These are phyloP conservation scores for Fusarium pilosicola DNA, from an alignment of 2,329 filamentous ascomycete genomes.

Conservation along the genomic window DNA sequence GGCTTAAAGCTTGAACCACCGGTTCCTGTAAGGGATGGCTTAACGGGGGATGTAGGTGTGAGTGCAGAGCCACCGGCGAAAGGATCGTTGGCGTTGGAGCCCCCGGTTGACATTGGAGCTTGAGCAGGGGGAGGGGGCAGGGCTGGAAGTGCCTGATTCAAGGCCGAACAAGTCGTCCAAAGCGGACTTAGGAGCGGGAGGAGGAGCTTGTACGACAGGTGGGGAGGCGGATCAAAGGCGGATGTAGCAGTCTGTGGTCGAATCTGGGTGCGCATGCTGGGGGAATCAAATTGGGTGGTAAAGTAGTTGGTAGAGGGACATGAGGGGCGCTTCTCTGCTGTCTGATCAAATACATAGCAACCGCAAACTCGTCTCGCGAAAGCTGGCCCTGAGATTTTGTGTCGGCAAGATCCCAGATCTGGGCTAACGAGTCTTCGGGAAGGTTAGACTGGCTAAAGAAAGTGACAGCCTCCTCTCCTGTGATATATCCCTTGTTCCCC, in stretches of 20 bases:
- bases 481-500: slow-evolving; percentile 82
- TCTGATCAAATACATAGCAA: slow-evolving; percentile 96
- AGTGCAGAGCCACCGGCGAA: slow-evolving; percentile 64
- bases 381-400: slow-evolving; percentile 90
- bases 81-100: slow-evolving; percentile 72
- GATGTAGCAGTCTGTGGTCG: slow-evolving; percentile 62
- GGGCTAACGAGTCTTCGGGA: slow-evolving; percentile 86
- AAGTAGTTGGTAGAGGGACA: slow-evolving; percentile 73
- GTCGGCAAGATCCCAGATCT: slow-evolving; percentile 97
- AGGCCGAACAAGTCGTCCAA: slow-evolving; percentile 94
- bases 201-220: slow-evolving; percentile 50
- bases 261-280: slow-evolving; percentile 77
- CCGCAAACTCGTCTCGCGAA: slow-evolving; percentile 90
- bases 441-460: slow-evolving; percentile 95
- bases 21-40: slow-evolving; percentile 58
- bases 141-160: slow-evolving; percentile 69
- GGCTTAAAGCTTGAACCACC: slow-evolving; percentile 75
- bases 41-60: slow-evolving; percentile 64
- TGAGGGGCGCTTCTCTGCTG: slow-evolving; percentile 80
- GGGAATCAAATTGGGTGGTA: slow-evolving; percentile 88
- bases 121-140: slow-evolving; percentile 67
- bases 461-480: slow-evolving; percentile 90
- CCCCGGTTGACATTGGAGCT: slow-evolving; percentile 75
- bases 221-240: slow-evolving; percentile 61
- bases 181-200: slow-evolving; percentile 76